Base-by-base conservation (phyloP, 805 yeast species). In the Pichia membranifaciens region DNA sequence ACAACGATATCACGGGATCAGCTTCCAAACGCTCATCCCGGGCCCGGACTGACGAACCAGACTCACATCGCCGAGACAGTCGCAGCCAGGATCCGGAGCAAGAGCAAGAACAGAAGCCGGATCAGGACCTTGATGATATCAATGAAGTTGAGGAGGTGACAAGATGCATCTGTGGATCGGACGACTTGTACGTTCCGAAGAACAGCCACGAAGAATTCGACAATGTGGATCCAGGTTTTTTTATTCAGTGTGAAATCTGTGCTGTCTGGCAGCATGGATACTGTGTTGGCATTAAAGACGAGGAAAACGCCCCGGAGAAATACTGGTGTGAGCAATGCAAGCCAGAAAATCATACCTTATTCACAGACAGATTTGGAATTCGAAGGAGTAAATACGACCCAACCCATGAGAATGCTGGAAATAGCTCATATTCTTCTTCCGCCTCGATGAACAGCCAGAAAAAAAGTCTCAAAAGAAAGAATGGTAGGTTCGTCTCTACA, bases 211-310 rank as follows among this genome's bases (percentile, higher is more conserved):
- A 59, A 1, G 69, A 65, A 21, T 61, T 66, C 43, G 80, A 76
- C 49, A 66, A 66, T 41, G 56, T 65, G 8, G 73, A 68, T 47
- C 68, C 73, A 17, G 93, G 91, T 2, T 71, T 84, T 43, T 85
- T 78, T 60, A 85, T 85, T 54, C 93, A 85, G 59, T 85, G 95
- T 73, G 99, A 93, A 59, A 75, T 76, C 52, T 91, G 99, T 68
- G 81, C 87, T 17, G 96, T 84, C 7, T 91, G 99, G 99, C 99
- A 91, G 65, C 99, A 91, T 64, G 98, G 97, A 2, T 87, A 74
- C 67, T 91, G 99, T 70, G 96, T 91, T 33, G 95, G 96, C 1
- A 79, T 91, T 49, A 72, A 73, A 46, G 80, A 78, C 43, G 87
- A 82, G 51, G 79, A 77, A 13, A 82, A 78, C 43, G 87, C 88